Evolutionary conservation across 495 filamentous ascomycete genomes (phyloP), one percentile per base, ranked within the genome.

Genomic region (Penicillium cosmopolitanum): DNA sequence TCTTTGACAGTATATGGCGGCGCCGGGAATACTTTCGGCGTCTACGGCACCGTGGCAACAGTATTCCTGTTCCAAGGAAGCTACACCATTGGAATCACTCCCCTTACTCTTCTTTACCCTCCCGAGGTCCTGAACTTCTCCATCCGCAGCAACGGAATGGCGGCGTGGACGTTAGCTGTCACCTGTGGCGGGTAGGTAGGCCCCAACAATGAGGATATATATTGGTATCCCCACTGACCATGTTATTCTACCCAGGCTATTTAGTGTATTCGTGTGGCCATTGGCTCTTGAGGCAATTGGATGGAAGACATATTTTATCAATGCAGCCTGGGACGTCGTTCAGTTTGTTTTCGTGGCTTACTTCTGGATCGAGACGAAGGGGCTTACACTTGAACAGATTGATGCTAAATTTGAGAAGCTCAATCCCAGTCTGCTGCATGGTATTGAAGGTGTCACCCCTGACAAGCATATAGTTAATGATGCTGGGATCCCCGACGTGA

Each of bases 41-140:
- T 58, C 16, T 58, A 58, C 18, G 55, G 15, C 4, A 58, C 55
- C 3, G 47, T 58, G 8, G 55, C 55, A 8, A 42, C 19, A 4
- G 51, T 58, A 18, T 58, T 58, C 47, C 48, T 58, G 5, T 58
- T 58, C 18, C 55, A 58, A 21, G 55, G 55, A 8, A 44, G 36
- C n/a, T 55, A 55, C 28, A 28, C 36, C 15, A 44, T 55, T 46
- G 53, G 53, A 18, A 44, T 35, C 36, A 55, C 53, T 12, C 53
- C 53, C 12, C 16, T 55, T 36, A 28, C 36, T 31, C 21, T 55
- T 5, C 42, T 55, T 11, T 55, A 55, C 28, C 53, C 53, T 7
- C 53, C 53, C 11, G 53, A 55, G 28, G 53, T 55, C 12, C 36
- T 55, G 19, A 36, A 46, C 31, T 55, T 28, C 31, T 31, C 36